These are phyloP conservation scores for Geotrichum carabidarum DNA, from an alignment of 1,139 yeast genomes.

Conservation along the genomic window DNA sequence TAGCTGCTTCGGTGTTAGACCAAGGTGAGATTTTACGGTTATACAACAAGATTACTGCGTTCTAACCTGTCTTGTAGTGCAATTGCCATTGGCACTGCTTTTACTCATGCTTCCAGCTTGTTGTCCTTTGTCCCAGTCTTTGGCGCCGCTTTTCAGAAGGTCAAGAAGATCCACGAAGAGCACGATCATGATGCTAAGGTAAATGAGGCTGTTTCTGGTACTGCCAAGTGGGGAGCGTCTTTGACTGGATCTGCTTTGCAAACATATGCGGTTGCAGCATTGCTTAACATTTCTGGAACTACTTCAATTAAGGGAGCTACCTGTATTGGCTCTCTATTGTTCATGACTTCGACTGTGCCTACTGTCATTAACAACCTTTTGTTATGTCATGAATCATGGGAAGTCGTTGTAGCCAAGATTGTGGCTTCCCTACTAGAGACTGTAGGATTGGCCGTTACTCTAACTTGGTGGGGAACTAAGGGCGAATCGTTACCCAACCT, in stretches of 20 bases:
- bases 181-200: slow-evolving; percentile 36
- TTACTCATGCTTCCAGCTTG: slow-evolving; percentile 38
- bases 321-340: slow-evolving; percentile 39
- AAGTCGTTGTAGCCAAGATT: slow-evolving; percentile 36
- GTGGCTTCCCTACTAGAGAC: slow-evolving; percentile 40
- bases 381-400: slow-evolving; percentile 38
- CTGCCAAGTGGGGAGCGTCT: slow-evolving; percentile 37
- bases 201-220: slow-evolving; percentile 35
- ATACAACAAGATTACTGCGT: not conserved
- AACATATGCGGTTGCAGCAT: slow-evolving; percentile 42
- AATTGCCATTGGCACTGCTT: slow-evolving; percentile 41
- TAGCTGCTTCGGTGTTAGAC: too few relatives aligned
- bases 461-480: slow-evolving; percentile 38
- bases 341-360: slow-evolving; percentile 40
- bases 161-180: slow-evolving; percentile 37
- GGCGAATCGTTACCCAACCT: slow-evolving; percentile 4
- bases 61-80: slow-evolving; percentile 27
- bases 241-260: slow-evolving; percentile 37
- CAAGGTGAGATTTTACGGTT: too few relatives aligned
- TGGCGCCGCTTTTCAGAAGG: slow-evolving; percentile 41
- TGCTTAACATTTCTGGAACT: slow-evolving; percentile 40
- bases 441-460: slow-evolving; percentile 40
- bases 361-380: slow-evolving; percentile 35
- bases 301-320: slow-evolving; percentile 41
- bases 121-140: slow-evolving; percentile 40